Evolutionary conservation across 2,329 filamentous ascomycete species (phyloP).

Genomic region (Neonectria coccinea): DNA sequence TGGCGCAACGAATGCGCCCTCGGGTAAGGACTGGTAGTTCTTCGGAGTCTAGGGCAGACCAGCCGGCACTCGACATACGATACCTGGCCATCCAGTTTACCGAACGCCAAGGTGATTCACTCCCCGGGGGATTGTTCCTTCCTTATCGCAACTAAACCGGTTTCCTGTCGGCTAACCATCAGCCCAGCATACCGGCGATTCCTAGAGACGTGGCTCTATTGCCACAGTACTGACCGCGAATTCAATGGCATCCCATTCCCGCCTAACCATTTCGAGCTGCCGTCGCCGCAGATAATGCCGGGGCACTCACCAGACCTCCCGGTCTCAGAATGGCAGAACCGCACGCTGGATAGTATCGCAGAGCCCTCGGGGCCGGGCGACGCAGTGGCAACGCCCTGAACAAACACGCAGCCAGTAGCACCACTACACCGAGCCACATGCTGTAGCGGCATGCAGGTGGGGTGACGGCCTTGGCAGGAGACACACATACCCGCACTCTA

Average conservation of each 20-base stretch:
- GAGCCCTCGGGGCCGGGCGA: slow-evolving; percentile 44
- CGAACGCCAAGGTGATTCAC: slow-evolving; percentile 56
- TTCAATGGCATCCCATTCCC: slow-evolving; percentile 61
- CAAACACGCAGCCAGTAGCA: slow-evolving; percentile 35
- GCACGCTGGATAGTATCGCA: slow-evolving; percentile 40
- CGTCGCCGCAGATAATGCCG: slow-evolving; percentile 59
- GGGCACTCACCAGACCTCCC: slow-evolving; percentile 44
- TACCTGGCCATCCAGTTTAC: slow-evolving; percentile 64
- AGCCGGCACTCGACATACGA: slow-evolving; percentile 55
- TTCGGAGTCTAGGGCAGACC: slow-evolving; percentile 41
- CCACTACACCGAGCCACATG: slow-evolving; percentile 43
- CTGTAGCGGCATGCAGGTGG: slow-evolving; percentile 38
- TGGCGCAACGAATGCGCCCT: slow-evolving; percentile 57
- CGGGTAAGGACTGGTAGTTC: slow-evolving; percentile 49
- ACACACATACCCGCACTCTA: slow-evolving; percentile 1
- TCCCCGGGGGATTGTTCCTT: slow-evolving; percentile 19
- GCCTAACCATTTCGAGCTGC: slow-evolving; percentile 59
- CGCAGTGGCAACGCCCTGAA: slow-evolving; percentile 40
- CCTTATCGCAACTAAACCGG: slow-evolving; percentile 22
- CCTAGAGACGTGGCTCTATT: slow-evolving; percentile 59
- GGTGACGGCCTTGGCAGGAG: slow-evolving; percentile 39
- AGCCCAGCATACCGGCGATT: slow-evolving; percentile 56
- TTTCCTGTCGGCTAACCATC: slow-evolving; percentile 43
- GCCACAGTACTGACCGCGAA: slow-evolving; percentile 60
- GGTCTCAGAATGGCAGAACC: slow-evolving; percentile 42